phyloP scores from a whole-genome alignment of 2,329 filamentous ascomycete genomes.

The Neocucurbitaria cava region DNA sequence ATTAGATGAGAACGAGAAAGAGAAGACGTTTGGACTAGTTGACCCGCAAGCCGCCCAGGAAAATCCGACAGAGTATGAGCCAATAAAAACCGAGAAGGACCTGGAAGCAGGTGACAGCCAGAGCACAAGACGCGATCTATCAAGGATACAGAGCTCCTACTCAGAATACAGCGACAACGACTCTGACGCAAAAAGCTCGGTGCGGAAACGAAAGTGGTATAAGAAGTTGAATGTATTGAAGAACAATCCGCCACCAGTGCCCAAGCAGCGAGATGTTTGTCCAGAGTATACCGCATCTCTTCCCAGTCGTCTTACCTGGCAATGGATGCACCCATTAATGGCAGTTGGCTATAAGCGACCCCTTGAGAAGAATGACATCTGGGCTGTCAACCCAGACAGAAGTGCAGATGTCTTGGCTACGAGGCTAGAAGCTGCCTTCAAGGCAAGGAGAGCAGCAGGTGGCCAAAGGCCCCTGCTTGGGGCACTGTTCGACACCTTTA shows the following conservation, averaged over 20 bases:
- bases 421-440: conserved; percentile 72
- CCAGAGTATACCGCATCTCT: conserved; percentile 76
- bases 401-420: conserved; percentile 72
- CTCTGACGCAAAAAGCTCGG: conserved; percentile 34
- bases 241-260: conserved; percentile 62
- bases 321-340: conserved; percentile 94
- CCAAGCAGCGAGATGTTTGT: conserved; percentile 61
- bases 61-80: conserved; percentile 47
- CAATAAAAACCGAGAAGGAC: conserved; percentile 50
- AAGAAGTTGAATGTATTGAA: conserved; percentile 60
- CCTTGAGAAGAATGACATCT: conserved; percentile 85
- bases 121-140: conserved; percentile 28
- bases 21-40: conserved; percentile 46
- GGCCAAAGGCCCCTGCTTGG: conserved; percentile 76
- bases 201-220: conserved; percentile 63
- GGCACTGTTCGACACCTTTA: conserved; percentile 87
- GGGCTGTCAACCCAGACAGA: conserved; percentile 83
- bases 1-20: conserved; percentile 39
- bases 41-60: conserved; percentile 46
- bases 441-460: conserved; percentile 67
- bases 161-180: conserved; percentile 41
- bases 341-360: conserved; percentile 80
- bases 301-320: conserved; percentile 78
- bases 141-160: conserved; percentile 35
- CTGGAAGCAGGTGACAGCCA: conserved; percentile 29